Conservation (phyloP, 306 rosid species). For the Rubus idaeus region DNA sequence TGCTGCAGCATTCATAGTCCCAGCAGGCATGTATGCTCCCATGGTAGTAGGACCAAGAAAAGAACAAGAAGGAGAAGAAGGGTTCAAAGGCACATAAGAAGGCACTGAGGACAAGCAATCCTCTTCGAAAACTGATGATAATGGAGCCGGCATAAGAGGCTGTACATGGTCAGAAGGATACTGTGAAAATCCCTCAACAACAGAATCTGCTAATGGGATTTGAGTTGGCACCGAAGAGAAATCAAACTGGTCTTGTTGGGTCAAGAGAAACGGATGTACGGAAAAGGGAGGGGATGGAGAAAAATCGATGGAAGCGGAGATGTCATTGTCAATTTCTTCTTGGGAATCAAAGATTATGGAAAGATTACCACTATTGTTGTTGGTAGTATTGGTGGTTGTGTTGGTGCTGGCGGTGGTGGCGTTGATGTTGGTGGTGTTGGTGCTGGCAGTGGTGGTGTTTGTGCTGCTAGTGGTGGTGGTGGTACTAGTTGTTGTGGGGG, state of each 20-base stretch:
- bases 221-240: constrained; percentile 54
- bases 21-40: constrained; percentile 59
- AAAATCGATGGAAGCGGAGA: constrained; percentile 87
- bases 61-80: constrained; percentile 68
- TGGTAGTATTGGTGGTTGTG: constrained; percentile 27
- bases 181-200: constrained; percentile 60
- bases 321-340: constrained; percentile 82
- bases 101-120: constrained; percentile 83
- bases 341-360: constrained; percentile 68
- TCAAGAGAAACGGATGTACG: constrained; percentile 43
- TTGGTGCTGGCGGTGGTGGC: constrained; percentile 22
- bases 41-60: constrained; percentile 53
- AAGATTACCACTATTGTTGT: constrained; percentile 42
- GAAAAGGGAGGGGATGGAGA: constrained; percentile 62
- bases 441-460: constrained; percentile 24
- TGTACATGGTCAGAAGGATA: constrained; percentile 40
- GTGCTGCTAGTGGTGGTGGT: constrained; percentile 21
- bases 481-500: constrained; percentile 25
- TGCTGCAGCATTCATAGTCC: constrained; percentile 43
- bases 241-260: constrained; percentile 56
- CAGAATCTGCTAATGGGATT: constrained; percentile 44
- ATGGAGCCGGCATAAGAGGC: constrained; percentile 47
- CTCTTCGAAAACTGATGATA: constrained; percentile 62
- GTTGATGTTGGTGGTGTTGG: constrained; percentile 28
- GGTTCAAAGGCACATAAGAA: constrained; percentile 62